phyloP scores from a whole-genome alignment of 495 filamentous ascomycete species.

The Xylaria acuta region DNA sequence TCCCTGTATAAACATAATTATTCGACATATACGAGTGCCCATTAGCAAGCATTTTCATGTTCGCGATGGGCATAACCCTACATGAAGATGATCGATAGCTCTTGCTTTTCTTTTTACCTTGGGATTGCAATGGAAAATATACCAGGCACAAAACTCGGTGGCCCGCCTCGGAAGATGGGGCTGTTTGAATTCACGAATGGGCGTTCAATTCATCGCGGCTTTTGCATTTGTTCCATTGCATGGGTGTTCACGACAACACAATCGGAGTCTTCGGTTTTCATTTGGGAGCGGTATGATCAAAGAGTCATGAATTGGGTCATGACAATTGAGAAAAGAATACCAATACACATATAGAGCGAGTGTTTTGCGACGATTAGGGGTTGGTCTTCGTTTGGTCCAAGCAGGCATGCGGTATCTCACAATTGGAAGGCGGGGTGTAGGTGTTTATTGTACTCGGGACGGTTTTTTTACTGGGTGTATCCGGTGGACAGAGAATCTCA shows the following conservation, averaged over 20 bases:
- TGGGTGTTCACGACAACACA: constrained; percentile 47
- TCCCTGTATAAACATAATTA: constrained; percentile 45
- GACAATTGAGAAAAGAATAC: constrained; percentile 45
- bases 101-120: constrained; percentile 40
- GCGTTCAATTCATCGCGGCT: constrained; percentile 42
- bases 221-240: constrained; percentile 47
- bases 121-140: constrained; percentile 37
- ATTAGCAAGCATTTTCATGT: constrained; percentile 28
- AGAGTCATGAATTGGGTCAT: constrained; percentile 45
- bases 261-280: constrained; percentile 43
- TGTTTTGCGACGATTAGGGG: constrained; percentile 43
- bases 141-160: constrained; percentile 35
- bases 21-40: constrained; percentile 45
- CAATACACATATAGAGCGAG: constrained; percentile 45
- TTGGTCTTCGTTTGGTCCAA: constrained; percentile 39
- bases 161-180: constrained; percentile 42
- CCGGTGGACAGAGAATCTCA: constrained; percentile 40
- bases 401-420: constrained; percentile 41
- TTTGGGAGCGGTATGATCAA: constrained; percentile 46
- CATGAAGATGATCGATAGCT: constrained; percentile 47
- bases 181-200: constrained; percentile 41
- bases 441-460: constrained; percentile 37
- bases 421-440: constrained; percentile 40
- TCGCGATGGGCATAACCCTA: constrained; percentile 34
- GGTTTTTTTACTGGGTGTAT: constrained; percentile 41